Percentiles rank a stretch among this genome's conserved stretches.
Evolutionary conservation across 495 filamentous ascomycete species (phyloP).

Genomic region (Xylaria flabelliformis): DNA sequence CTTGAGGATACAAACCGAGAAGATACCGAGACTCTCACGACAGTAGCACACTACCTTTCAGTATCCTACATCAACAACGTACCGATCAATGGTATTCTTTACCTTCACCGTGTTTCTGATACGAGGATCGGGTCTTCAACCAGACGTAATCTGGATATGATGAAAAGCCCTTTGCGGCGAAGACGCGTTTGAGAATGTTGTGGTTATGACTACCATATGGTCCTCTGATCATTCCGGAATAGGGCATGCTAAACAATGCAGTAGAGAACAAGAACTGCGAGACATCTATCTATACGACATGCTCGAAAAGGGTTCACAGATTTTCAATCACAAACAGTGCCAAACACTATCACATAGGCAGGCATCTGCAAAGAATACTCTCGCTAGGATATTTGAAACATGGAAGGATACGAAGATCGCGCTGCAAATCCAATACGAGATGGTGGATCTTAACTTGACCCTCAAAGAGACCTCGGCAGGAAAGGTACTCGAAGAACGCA

Average conservation of each 20-base stretch:
- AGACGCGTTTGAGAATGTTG: conserved; percentile 37
- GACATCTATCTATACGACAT: conserved; percentile 14
- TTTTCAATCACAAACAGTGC: background rate
- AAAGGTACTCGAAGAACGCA: conserved; percentile 1
- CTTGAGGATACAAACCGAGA: conserved; percentile 6
- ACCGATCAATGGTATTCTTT: conserved; percentile 25
- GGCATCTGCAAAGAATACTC: background rate
- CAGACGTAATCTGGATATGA: conserved; percentile 5
- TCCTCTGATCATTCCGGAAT: background rate
- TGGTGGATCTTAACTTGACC: conserved; percentile 25
- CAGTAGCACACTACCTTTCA: conserved; percentile 9
- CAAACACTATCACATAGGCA: background rate
- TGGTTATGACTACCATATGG: conserved; percentile 34
- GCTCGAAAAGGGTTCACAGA: conserved; percentile 11
- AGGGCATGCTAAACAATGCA: conserved; percentile 14
- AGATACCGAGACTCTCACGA: conserved; percentile 2
- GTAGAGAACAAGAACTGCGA: conserved; percentile 19
- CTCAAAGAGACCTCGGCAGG: conserved; percentile 26
- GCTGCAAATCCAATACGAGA: conserved; percentile 31
- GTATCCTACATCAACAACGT: conserved; percentile 20
- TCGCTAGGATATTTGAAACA: background rate
- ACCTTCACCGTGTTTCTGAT: conserved; percentile 42
- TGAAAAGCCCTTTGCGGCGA: conserved; percentile 45
- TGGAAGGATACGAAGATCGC: conserved; percentile 12
- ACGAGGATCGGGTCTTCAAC: conserved; percentile 39